Evolutionary conservation across 768 basidiomycete genomes (phyloP).

Genomic region (Boletus edulis): DNA sequence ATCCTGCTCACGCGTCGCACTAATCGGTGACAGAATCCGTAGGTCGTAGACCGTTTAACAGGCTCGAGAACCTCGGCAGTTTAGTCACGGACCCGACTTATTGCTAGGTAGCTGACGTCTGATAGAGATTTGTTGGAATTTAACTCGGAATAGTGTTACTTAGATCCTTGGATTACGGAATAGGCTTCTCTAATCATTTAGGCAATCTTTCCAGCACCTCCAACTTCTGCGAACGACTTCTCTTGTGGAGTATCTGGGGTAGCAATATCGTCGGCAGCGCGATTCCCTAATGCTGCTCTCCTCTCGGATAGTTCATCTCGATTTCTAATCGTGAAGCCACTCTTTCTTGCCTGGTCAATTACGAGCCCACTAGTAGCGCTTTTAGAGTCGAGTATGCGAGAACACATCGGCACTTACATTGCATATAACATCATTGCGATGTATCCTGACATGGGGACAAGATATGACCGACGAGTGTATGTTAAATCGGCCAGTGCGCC

Average conservation of each 20-base stretch:
- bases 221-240: slow-evolving; percentile 14
- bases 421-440: slow-evolving; percentile 57
- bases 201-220: slow-evolving; percentile 5
- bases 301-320: slow-evolving; percentile 39
- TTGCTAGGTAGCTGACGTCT: slow-evolving; percentile 7
- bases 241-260: slow-evolving; percentile 4
- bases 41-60: slow-evolving; percentile 79
- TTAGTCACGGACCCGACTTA: slow-evolving; percentile 31
- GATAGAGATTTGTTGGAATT: slow-evolving; percentile 10
- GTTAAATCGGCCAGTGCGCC: slow-evolving; percentile 50
- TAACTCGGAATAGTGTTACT: neutral
- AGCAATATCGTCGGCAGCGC: neutral
- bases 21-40: slow-evolving; percentile 7
- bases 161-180: slow-evolving; percentile 1
- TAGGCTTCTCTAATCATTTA: neutral
- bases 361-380: slow-evolving; percentile 46
- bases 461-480: slow-evolving; percentile 53
- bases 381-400: neutral
- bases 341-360: slow-evolving; percentile 46
- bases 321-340: slow-evolving; percentile 50
- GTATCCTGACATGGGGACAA: slow-evolving; percentile 60
- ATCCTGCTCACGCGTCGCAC: neutral
- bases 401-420: slow-evolving; percentile 38
- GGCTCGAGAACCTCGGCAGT: slow-evolving; percentile 77
- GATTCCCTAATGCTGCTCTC: slow-evolving; percentile 1